Base-by-base conservation (phyloP, 108 stramenopile genomes). In the Cyclostephanos tholiformis region DNA sequence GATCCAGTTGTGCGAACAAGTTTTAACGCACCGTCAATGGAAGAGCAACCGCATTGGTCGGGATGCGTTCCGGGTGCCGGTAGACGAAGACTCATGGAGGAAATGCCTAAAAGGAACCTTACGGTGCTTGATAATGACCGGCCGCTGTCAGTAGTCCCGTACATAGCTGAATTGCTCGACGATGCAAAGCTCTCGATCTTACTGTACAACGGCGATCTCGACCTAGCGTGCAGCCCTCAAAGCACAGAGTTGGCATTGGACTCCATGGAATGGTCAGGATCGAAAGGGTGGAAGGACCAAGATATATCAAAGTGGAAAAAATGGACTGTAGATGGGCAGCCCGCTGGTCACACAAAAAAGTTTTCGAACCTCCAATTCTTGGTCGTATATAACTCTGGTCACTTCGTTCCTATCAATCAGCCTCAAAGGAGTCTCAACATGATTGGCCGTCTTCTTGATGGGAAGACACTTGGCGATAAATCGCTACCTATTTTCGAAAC, bases 171-270 rank as follows among this genome's bases (percentile, higher is more conserved):
- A 32, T 79, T 92, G 25, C 51, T 92, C n/a, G 88, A 92, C 73
- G 84, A 85, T 65, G 87, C 87, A 9, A 76, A 74, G 16, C 85
- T 89, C 66, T 76, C 80, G 20, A 86, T 92, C 3, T 59, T 92
- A 3, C 25, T 92, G 1, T 92, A 92, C 80, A 88, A 85, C 63
- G 91, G 91, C 1, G 91, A 92, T 68, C 82, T 85, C 19, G 91
- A 92, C 65, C 49, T 92, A n/a, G 77, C 79, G 51, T 82, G 80
- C 71, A 71, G 59, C 39, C 48, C 83, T 22, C 86, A 86, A 59
- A 87, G 88, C 19, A 84, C 84, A 9, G 91, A 92, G 49, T 32
- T 76, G 50, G 63, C 88, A 22, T 65, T 89, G 49, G 79, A 89
- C 30, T 70, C 80, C 26, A 88, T 92, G 87, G 53, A 79, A 12